Conservation (phyloP, 2,329 filamentous ascomycete genomes). For the Chaetomium sp. region DNA sequence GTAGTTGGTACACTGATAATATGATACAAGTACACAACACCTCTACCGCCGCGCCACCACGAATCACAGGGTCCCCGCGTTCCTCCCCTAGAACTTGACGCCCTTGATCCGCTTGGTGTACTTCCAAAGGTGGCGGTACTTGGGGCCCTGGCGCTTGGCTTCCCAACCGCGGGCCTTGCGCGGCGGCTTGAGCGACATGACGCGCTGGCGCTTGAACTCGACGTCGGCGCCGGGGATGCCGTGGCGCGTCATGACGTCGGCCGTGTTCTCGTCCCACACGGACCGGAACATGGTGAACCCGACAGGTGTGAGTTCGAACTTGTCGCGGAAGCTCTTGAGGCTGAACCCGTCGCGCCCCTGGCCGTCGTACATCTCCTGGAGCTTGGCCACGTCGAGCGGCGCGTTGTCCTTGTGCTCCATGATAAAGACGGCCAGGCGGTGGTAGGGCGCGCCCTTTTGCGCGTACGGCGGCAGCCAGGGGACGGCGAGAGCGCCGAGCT, state of each 20-base stretch:
- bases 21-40: slow-evolving; percentile 29
- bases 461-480: slow-evolving; percentile 86
- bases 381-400: slow-evolving; percentile 58
- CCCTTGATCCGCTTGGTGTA: slow-evolving; percentile 60
- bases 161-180: slow-evolving; percentile 67
- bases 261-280: slow-evolving; percentile 85
- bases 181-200: slow-evolving; percentile 66
- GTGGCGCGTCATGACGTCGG: slow-evolving; percentile 81
- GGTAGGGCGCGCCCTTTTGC: slow-evolving; percentile 89
- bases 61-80: background rate
- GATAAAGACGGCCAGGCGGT: slow-evolving; percentile 81
- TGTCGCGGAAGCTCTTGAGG: slow-evolving; percentile 72
- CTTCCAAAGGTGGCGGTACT: slow-evolving; percentile 67
- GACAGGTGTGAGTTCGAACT: slow-evolving; percentile 69
- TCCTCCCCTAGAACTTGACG: slow-evolving; percentile 26
- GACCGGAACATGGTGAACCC: slow-evolving; percentile 87
- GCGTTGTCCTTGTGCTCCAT: slow-evolving; percentile 72
- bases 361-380: slow-evolving; percentile 55
- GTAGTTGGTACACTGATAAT: slow-evolving; percentile 29
- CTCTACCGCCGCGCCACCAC: slow-evolving; percentile 2
- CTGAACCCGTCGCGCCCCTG: slow-evolving; percentile 66
- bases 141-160: slow-evolving; percentile 64
- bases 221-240: slow-evolving; percentile 75
- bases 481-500: slow-evolving; percentile 61
- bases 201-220: slow-evolving; percentile 80